Evolutionary conservation across 1,284 basidiomycete genomes (phyloP).

Genomic region (Papiliotrema laurentii): DNA sequence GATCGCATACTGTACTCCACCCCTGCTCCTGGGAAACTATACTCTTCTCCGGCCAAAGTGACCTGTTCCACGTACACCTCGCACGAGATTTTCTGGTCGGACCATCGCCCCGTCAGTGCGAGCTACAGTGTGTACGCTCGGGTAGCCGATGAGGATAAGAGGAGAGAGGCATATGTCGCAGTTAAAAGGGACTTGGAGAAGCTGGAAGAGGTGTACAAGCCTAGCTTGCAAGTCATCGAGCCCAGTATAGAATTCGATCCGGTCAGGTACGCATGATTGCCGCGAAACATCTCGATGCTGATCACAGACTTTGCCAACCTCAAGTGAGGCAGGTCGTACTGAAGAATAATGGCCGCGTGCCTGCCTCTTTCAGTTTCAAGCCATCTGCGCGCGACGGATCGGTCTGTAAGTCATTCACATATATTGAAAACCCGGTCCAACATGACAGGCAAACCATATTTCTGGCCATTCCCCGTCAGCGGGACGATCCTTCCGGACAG

Average conservation of each 20-base stretch:
- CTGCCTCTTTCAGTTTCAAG: slow-evolving; percentile 33
- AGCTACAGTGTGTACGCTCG: slow-evolving; percentile 17
- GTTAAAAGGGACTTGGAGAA: slow-evolving; percentile 45
- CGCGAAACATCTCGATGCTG: background rate
- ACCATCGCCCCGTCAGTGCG: slow-evolving; percentile 38
- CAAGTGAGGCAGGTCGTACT: slow-evolving; percentile 20
- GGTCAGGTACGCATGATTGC: slow-evolving; percentile 15
- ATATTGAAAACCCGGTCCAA: background rate
- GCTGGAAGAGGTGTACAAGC: slow-evolving; percentile 50
- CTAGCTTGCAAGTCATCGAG: slow-evolving; percentile 50
- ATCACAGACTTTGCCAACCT: slow-evolving; percentile 15
- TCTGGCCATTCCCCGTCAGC: slow-evolving; percentile 32
- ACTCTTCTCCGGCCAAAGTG: slow-evolving; percentile 11
- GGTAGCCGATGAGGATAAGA: slow-evolving; percentile 27
- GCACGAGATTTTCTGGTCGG: slow-evolving; percentile 41
- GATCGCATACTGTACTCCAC: slow-evolving; percentile 33
- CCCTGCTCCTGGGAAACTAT: slow-evolving; percentile 2
- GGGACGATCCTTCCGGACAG: slow-evolving; percentile 25
- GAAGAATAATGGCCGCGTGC: slow-evolving; percentile 33
- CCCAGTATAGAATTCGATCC: slow-evolving; percentile 50
- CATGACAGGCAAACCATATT: slow-evolving; percentile 29
- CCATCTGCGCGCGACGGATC: slow-evolving; percentile 27
- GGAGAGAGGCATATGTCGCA: slow-evolving; percentile 41
- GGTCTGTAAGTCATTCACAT: slow-evolving; percentile 26
- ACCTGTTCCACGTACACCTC: slow-evolving; percentile 20